Evolutionary conservation across 352 stramenopile species (phyloP).

Genomic region (Elongisporangium undulatum): DNA sequence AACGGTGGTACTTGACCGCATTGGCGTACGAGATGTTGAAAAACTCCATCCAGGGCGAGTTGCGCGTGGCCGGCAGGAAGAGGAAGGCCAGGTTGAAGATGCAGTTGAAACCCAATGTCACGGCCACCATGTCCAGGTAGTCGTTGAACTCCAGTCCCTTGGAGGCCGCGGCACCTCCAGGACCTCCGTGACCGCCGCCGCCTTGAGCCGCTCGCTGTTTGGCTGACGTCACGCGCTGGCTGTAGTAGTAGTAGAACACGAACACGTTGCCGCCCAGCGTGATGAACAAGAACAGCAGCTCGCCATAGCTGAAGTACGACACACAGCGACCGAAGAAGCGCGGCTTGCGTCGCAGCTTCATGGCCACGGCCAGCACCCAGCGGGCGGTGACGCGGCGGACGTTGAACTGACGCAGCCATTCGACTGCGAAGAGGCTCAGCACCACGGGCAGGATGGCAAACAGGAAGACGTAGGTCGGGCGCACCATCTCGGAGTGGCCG

Average conservation of each 20-base stretch:
- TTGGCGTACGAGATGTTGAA: constrained; percentile 32
- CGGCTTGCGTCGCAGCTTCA: constrained; percentile 40
- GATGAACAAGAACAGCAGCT: constrained; percentile 23
- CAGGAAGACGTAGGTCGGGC: constrained; percentile 45
- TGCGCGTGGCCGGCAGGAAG: constrained; percentile 25
- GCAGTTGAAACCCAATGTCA: constrained; percentile 17
- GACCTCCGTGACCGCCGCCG: too few species aligned
- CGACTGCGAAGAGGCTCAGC: constrained; percentile 29
- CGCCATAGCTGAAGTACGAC: constrained; percentile 34
- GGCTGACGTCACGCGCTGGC: constrained; percentile 2
- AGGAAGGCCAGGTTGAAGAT: constrained; percentile 38
- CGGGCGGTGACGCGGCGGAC: constrained; percentile 26
- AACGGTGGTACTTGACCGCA: constrained; percentile 34
- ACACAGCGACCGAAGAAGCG: constrained; percentile 17
- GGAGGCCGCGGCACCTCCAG: background rate
- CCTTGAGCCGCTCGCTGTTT: constrained; percentile 4
- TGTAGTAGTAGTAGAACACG: constrained; percentile 26
- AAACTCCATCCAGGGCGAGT: constrained; percentile 33
- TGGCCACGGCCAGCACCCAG: constrained; percentile 18
- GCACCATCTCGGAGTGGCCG: constrained; percentile 40
- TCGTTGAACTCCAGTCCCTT: constrained; percentile 4
- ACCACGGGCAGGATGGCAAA: constrained; percentile 33
- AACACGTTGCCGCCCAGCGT: constrained; percentile 20
- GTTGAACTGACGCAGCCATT: constrained; percentile 32
- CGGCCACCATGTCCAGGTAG: constrained; percentile 12